phyloP scores from a whole-genome alignment of 768 basidiomycete species.

The Roridomyces roridus region DNA sequence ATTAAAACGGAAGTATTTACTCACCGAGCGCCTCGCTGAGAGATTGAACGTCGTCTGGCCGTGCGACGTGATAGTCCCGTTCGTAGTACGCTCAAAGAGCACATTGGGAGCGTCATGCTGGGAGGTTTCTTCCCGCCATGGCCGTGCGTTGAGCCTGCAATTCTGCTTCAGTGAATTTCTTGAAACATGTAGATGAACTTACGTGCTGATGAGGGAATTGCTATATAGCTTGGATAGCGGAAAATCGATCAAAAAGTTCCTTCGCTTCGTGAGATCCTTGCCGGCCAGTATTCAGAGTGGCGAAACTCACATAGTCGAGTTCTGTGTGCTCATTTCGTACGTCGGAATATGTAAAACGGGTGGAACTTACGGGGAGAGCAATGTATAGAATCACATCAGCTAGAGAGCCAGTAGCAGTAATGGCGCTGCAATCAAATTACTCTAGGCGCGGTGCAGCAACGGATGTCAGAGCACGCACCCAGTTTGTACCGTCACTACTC shows the following conservation, averaged over 20 bases:
- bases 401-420: constrained; percentile 13
- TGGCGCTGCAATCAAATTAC: not conserved
- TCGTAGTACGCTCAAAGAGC: constrained; percentile 5
- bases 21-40: too few species aligned
- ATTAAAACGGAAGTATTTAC: too few species aligned
- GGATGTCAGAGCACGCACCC: not conserved
- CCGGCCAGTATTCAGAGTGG: not conserved
- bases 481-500: constrained; percentile 16
- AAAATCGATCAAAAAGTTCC: constrained; percentile 23
- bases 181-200: not conserved
- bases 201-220: constrained; percentile 21
- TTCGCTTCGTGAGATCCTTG: not conserved
- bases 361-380: not conserved
- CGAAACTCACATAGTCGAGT: not conserved
- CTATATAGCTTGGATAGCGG: constrained; percentile 20
- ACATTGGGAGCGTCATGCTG: not conserved
- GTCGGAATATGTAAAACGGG: not conserved
- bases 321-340: not conserved
- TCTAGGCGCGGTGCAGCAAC: too few species aligned
- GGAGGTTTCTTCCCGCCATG: not conserved
- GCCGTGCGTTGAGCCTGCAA: constrained; percentile 22
- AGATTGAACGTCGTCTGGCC: too few species aligned
- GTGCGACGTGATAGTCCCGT: too few species aligned
- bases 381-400: constrained; percentile 15
- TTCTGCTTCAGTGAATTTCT: too few species aligned